Conservation (phyloP, 2,329 filamentous ascomycete genomes). For the Davidsoniella australis region DNA sequence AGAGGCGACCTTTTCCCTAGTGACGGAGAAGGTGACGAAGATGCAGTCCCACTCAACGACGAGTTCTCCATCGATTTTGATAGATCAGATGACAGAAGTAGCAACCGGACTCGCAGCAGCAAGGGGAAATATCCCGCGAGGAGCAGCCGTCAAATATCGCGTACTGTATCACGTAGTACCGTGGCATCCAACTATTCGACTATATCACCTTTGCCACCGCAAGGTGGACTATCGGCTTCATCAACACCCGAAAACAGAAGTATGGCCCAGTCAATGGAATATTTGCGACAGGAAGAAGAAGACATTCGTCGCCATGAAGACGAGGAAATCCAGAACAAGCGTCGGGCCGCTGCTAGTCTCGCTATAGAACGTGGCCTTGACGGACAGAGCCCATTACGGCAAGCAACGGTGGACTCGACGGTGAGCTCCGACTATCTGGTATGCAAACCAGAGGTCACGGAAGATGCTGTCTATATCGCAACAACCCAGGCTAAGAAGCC, state of each 20-base stretch:
- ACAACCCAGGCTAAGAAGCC: constrained; percentile 2
- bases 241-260: constrained; percentile 16
- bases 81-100: constrained; percentile 58
- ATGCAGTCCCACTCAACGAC: constrained; percentile 82
- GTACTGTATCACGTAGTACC: constrained; percentile 42
- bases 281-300: constrained; percentile 37
- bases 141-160: constrained; percentile 21
- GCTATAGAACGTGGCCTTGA: constrained; percentile 32
- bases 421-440: constrained; percentile 10
- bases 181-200: constrained; percentile 28
- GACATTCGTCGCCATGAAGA: constrained; percentile 34
- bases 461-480: constrained; percentile 18
- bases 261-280: constrained; percentile 27
- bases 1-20: constrained; percentile 83
- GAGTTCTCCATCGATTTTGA: constrained; percentile 77
- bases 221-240: background rate
- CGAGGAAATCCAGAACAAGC: constrained; percentile 33
- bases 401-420: background rate
- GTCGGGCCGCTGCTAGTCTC: constrained; percentile 33
- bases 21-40: constrained; percentile 70
- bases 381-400: constrained; percentile 1
- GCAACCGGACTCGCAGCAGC: constrained; percentile 43
- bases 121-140: constrained; percentile 37
- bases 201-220: constrained; percentile 15
- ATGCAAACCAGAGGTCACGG: constrained; percentile 18